phyloP scores from a whole-genome alignment of 345 rosid genomes.

The Citrus trifoliata region DNA sequence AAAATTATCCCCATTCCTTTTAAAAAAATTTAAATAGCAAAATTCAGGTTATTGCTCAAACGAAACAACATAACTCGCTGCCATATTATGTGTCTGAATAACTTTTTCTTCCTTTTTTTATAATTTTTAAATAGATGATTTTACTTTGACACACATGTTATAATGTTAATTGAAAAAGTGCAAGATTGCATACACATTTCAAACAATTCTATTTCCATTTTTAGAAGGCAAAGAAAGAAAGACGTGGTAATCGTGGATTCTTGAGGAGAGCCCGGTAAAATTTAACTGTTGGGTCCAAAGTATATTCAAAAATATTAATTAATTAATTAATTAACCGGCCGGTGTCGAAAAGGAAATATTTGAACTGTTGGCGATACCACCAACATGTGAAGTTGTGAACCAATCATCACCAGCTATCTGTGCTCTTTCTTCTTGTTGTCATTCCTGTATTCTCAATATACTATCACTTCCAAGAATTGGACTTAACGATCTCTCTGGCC shows the following conservation, averaged over 20 bases:
- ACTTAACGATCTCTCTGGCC: background rate
- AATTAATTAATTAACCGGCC: background rate
- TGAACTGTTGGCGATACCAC: slow-evolving; percentile 25
- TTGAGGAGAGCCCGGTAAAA: background rate
- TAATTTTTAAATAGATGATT: too few relatives aligned
- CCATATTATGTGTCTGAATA: too few relatives aligned
- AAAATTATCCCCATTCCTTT: background rate
- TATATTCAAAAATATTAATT: background rate
- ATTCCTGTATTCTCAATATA: background rate
- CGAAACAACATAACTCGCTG: too few relatives aligned
- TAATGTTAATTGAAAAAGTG: too few relatives aligned
- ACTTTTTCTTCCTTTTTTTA: background rate
- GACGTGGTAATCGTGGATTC: background rate
- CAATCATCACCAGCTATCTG: slow-evolving; percentile 14
- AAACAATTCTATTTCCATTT: too few relatives aligned
- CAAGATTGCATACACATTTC: too few relatives aligned
- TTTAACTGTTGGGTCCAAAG: background rate
- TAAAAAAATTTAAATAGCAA: too few relatives aligned
- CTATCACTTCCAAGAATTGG: background rate
- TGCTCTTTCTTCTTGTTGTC: background rate
- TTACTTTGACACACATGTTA: too few relatives aligned
- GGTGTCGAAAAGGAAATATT: background rate
- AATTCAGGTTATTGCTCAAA: background rate
- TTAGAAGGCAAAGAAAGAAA: too few relatives aligned
- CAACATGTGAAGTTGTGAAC: slow-evolving; percentile 15